Evolutionary conservation across 345 rosid species (phyloP).

Genomic region (Salix suchowensis): DNA sequence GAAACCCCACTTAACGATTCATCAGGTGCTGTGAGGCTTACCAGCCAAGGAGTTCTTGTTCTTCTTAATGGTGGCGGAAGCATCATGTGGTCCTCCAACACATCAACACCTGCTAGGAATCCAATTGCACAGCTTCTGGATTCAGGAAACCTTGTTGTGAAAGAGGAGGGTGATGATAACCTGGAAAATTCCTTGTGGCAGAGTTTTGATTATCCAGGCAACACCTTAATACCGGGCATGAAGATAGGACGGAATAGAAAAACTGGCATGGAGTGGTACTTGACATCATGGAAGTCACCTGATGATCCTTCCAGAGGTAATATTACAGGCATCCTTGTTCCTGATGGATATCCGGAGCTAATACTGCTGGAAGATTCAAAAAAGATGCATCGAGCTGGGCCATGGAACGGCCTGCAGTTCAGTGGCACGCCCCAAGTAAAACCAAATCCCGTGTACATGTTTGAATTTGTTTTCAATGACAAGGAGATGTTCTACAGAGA

Average conservation of each 20-base stretch:
- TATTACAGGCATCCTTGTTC: background rate
- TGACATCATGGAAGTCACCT: constrained; percentile 39
- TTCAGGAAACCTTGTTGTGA: background rate
- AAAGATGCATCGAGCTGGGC: constrained; percentile 18
- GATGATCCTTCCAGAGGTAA: constrained; percentile 34
- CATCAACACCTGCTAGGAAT: background rate
- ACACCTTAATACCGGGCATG: background rate
- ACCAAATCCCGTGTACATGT: background rate
- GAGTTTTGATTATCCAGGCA: background rate
- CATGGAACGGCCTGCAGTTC: constrained; percentile 31
- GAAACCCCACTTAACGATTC: too few relatives aligned
- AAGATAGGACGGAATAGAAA: background rate
- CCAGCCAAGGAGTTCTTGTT: too few relatives aligned
- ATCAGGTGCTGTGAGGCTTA: too few relatives aligned
- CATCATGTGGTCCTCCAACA: too few relatives aligned
- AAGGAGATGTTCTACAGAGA: background rate
- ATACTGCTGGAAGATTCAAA: constrained; percentile 9
- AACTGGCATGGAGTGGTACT: background rate
- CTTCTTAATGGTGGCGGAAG: background rate
- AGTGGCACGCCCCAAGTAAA: background rate
- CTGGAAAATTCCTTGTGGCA: too few relatives aligned
- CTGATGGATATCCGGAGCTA: constrained; percentile 25
- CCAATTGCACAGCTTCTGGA: background rate
- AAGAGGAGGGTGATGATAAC: too few relatives aligned
- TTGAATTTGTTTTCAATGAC: background rate